Percentiles rank a stretch among this genome's conserved stretches.
These are phyloP conservation scores for Venturia effusa DNA, from an alignment of 2,329 filamentous ascomycete genomes.

Conservation along the genomic window DNA sequence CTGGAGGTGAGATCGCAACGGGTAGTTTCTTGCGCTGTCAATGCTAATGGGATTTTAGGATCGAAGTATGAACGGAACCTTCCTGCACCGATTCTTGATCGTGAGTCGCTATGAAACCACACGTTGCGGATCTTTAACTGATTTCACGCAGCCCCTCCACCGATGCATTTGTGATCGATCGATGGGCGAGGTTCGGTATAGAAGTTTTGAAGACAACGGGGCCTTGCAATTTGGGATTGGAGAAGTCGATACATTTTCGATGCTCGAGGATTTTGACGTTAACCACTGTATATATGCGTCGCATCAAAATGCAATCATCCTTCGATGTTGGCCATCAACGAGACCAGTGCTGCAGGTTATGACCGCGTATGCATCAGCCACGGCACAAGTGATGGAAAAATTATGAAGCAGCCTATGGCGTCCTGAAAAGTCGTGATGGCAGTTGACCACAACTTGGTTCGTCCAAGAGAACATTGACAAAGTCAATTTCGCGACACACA, in stretches of 20 bases:
- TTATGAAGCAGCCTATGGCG: too few species aligned
- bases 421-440: too few species aligned
- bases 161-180: conserved; percentile 11
- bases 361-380: too few species aligned
- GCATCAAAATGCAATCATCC: neutral
- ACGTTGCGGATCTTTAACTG: conserved; percentile 14
- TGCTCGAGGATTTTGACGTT: neutral
- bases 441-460: too few species aligned
- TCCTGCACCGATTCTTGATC: conserved; percentile 64
- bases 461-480: too few species aligned
- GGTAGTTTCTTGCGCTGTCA: conserved; percentile 11
- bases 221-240: neutral
- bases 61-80: conserved; percentile 96
- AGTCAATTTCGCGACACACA: too few species aligned
- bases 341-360: too few species aligned
- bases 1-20: conserved; percentile 58
- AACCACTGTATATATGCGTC: neutral
- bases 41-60: conserved; percentile 39
- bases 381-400: too few species aligned
- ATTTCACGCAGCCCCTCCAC: conserved; percentile 11
- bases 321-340: too few species aligned
- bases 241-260: neutral
- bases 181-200: neutral
- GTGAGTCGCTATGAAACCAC: conserved; percentile 45
- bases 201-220: neutral